A percentile compares a stretch with the other conserved stretches of the same genome.
These are phyloP conservation scores for Fusarium devonianum DNA, from an alignment of 2,329 filamentous ascomycete species.

Conservation along the genomic window DNA sequence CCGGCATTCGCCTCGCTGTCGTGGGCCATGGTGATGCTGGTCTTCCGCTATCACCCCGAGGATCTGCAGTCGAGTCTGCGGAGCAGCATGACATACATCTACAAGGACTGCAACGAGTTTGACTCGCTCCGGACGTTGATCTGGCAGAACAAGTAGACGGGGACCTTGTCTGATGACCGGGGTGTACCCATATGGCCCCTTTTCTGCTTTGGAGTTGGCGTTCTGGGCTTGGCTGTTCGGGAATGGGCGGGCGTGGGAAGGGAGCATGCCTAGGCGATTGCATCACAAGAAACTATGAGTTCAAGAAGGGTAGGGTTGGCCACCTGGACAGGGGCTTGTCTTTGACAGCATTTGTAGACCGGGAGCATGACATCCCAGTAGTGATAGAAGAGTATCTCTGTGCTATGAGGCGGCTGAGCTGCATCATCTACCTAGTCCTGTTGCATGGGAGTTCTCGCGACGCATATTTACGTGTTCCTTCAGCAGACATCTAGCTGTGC, in stretches of 20 bases:
- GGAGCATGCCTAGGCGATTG: constrained; percentile 21
- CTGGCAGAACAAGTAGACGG: constrained; percentile 76
- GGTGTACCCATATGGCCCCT: too few species aligned
- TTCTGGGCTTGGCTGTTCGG: constrained; percentile 29
- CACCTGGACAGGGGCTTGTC: constrained; percentile 10
- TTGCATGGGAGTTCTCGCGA: too few species aligned
- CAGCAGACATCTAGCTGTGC: too few species aligned
- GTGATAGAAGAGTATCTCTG: constrained; percentile 13
- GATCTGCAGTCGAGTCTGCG: constrained; percentile 89
- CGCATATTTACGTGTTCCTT: too few species aligned
- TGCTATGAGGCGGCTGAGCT: too few species aligned
- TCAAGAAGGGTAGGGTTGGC: constrained; percentile 11
- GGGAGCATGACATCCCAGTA: constrained; percentile 13
- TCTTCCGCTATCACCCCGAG: constrained; percentile 92
- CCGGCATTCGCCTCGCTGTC: constrained; percentile 88
- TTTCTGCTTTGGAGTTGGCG: too few species aligned
- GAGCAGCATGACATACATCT: constrained; percentile 98
- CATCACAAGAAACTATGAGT: constrained; percentile 18
- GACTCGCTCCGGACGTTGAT: constrained; percentile 84
- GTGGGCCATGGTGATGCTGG: constrained; percentile 94
- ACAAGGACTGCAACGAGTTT: constrained; percentile 87
- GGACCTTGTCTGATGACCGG: too few species aligned
- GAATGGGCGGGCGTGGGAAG: constrained; percentile 8
- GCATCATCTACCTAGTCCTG: too few species aligned
- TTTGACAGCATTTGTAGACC: constrained; percentile 26